Base-by-base conservation (phyloP, 768 basidiomycete species). In the Asterophora lycoperdoides region DNA sequence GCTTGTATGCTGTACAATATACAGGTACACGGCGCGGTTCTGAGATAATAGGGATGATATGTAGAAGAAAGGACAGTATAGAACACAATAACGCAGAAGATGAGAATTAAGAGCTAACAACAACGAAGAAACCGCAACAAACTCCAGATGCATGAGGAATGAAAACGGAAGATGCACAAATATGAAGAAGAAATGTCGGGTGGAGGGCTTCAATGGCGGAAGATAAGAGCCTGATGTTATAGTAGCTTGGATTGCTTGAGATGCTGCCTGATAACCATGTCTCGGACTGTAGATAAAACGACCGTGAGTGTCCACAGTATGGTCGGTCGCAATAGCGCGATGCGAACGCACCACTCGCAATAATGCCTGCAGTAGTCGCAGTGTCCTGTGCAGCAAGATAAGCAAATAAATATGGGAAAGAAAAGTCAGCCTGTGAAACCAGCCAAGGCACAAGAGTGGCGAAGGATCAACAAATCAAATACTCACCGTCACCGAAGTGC, bases 211-310 rank as follows among this genome's bases (percentile, higher is more conserved):
- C 26, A 45, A 45, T 36, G 19, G 17, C 35, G 44, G 34, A 32
- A 41, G 15, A 2, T 19, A 30, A 42, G 15, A 5, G 23, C 3
- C 17, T 26, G 36, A 39, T 46, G 41, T 74, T 68, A 86, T 57
- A 86, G 66, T 33, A 89, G 72, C 59, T 80, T 85, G 7, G 83
- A 84, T 56, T 84, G 83, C 54, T 82, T 84, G 20, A 89, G 73
- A 58, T 89, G 84, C 56, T 87, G 81, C 38, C 87, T 80, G 32
- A 88, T 80, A 41, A 89, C 86, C 85, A 88, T 89, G 59, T 89
- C 87, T 33, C 86, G 77, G 42, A 89, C 87, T 87, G 56, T 26
- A 40, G 20, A 45, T 47, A 39, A 50, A 46, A 51, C 19, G 33
- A 37, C 46, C 41, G 6, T 46, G 7, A 45, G 17, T 13, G 36